Percentiles rank a stretch among this genome's conserved stretches.
These are phyloP conservation scores for Thelonectria olida DNA, from an alignment of 2,329 filamentous ascomycete genomes.

Conservation along the genomic window DNA sequence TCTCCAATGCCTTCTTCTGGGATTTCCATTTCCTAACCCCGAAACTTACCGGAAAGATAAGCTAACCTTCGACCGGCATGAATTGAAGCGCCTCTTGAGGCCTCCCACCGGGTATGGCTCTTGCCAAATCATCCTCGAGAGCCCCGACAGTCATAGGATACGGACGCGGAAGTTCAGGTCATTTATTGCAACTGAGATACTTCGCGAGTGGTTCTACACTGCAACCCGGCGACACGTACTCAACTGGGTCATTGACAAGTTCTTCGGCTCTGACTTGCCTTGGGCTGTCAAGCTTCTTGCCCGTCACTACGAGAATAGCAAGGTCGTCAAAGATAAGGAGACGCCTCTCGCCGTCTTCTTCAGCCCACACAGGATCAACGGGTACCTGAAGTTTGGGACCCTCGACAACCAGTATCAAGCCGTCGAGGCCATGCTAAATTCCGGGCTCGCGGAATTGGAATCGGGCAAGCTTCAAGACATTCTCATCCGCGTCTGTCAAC, in stretches of 20 bases:
- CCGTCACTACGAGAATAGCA: neutral
- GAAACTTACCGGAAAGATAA: neutral
- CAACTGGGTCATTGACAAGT: constrained; percentile 12
- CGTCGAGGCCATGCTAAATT: neutral
- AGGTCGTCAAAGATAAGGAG: neutral
- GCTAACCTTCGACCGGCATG: neutral
- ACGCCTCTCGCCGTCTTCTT: neutral
- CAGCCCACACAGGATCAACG: neutral
- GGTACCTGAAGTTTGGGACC: constrained; percentile 11
- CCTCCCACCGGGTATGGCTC: neutral
- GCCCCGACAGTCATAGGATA: neutral
- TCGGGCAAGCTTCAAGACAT: neutral
- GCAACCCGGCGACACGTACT: neutral
- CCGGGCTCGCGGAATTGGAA: neutral
- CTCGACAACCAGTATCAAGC: neutral
- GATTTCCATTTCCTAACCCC: neutral
- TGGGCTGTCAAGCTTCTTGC: neutral
- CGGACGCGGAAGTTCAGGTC: neutral
- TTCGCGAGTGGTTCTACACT: neutral
- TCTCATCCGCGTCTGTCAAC: neutral
- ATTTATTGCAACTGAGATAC: neutral
- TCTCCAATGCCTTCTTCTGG: constrained; percentile 15
- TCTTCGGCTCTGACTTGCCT: neutral
- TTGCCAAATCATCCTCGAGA: neutral
- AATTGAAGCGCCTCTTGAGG: neutral